Conservation (phyloP, 768 basidiomycete species). For the Rhizopogon salebrosus region DNA sequence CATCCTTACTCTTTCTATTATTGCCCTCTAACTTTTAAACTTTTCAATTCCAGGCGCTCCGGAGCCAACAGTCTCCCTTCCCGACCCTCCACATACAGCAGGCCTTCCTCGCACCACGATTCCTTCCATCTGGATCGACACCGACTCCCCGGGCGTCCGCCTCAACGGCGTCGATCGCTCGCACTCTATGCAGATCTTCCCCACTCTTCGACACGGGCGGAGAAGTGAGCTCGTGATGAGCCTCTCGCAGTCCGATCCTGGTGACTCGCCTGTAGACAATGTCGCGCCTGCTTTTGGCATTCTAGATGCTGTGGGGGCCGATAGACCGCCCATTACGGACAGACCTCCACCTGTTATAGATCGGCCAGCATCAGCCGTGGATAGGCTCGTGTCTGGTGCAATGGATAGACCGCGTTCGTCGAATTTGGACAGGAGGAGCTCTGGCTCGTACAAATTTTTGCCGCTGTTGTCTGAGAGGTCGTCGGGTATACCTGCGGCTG, state of each 20-base stretch:
- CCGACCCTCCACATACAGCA: conserved; percentile 17
- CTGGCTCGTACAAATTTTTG: conserved; percentile 19
- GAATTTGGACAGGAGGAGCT: conserved; percentile 23
- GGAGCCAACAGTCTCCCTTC: conserved; percentile 7
- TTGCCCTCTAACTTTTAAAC: neutral
- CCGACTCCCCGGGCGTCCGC: conserved; percentile 24
- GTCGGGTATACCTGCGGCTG: neutral
- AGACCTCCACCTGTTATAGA: neutral
- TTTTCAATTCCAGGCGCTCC: conserved; percentile 8
- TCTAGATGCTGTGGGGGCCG: neutral
- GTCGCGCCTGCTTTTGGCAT: neutral
- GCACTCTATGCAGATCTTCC: conserved; percentile 17
- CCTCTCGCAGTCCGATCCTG: conserved; percentile 8
- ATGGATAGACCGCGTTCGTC: conserved; percentile 15
- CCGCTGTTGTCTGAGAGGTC: conserved; percentile 8
- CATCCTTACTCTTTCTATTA: neutral
- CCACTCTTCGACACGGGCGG: conserved; percentile 9
- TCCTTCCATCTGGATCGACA: conserved; percentile 48
- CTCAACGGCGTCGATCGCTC: conserved; percentile 17
- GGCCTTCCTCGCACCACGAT: conserved; percentile 21
- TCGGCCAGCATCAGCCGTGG: conserved; percentile 21
- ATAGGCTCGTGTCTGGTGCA: conserved; percentile 12
- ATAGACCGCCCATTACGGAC: neutral
- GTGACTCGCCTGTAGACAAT: neutral
- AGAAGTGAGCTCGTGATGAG: conserved; percentile 25